Evolutionary conservation across 2,329 filamentous ascomycete species (phyloP).

Genomic region (Aspergillus tanneri): DNA sequence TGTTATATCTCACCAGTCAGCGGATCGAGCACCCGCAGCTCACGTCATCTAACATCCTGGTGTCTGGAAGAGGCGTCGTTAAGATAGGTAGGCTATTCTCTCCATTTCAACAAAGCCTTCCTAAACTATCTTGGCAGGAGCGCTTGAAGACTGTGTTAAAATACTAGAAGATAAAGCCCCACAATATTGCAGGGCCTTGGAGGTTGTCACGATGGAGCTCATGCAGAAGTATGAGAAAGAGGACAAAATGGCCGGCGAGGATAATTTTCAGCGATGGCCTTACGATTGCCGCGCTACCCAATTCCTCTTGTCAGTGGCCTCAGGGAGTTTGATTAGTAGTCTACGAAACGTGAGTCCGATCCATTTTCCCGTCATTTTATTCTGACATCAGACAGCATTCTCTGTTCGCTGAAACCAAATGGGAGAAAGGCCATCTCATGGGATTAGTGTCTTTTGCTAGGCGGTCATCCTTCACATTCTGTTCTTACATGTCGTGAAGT

Average conservation of each 20-base stretch:
- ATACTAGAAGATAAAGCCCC: background rate
- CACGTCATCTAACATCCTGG: background rate
- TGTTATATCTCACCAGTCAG: background rate
- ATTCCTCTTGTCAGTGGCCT: background rate
- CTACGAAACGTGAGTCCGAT: background rate
- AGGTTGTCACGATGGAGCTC: background rate
- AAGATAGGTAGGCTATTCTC: background rate
- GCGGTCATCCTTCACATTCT: background rate
- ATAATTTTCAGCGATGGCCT: background rate
- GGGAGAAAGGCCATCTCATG: conserved; percentile 1
- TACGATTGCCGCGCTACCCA: background rate
- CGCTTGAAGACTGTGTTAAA: background rate
- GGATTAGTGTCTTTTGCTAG: conserved; percentile 1
- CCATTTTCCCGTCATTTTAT: background rate
- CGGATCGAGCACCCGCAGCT: background rate
- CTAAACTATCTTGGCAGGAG: background rate
- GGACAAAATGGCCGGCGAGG: too few species aligned
- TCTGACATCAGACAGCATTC: background rate
- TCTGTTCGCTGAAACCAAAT: background rate
- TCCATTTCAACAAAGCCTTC: background rate
- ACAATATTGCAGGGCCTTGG: background rate
- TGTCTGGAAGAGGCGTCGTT: background rate
- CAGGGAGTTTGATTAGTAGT: background rate
- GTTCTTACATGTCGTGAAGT: background rate
- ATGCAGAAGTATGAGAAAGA: background rate